A percentile compares a stretch with the other conserved stretches of the same genome.
phyloP scores from a whole-genome alignment of 2,329 filamentous ascomycete species.

The Stemphylium lycopersici region DNA sequence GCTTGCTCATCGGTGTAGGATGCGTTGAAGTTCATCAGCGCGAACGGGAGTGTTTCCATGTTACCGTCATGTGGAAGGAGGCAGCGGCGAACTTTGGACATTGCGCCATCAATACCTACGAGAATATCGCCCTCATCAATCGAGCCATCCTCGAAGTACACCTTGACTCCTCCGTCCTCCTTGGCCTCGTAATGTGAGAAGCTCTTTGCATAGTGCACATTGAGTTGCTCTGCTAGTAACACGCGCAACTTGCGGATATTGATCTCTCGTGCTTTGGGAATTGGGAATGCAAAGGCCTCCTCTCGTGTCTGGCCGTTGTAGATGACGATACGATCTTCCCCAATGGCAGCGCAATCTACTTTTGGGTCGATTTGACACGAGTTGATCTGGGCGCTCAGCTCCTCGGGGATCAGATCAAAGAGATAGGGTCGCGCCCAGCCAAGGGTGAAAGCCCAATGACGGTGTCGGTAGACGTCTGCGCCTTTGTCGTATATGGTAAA shows the following conservation, averaged over 20 bases:
- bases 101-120: constrained; percentile 38
- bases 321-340: constrained; percentile 40
- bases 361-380: constrained; percentile 43
- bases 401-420: constrained; percentile 38
- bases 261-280: constrained; percentile 42
- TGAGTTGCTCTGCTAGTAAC: constrained; percentile 43
- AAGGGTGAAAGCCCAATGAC: constrained; percentile 49
- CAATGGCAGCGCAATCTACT: constrained; percentile 33
- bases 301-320: constrained; percentile 46
- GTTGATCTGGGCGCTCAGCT: constrained; percentile 32
- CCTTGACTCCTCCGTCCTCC: constrained; percentile 32
- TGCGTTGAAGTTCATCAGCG: constrained; percentile 40
- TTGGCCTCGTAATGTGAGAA: constrained; percentile 25
- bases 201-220: constrained; percentile 39
- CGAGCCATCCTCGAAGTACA: constrained; percentile 34
- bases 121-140: constrained; percentile 28
- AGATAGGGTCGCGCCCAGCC: constrained; percentile 45
- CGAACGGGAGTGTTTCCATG: constrained; percentile 35
- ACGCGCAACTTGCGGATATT: constrained; percentile 48
- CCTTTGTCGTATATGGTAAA: constrained; percentile 40
- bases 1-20: constrained; percentile 35
- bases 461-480: constrained; percentile 32
- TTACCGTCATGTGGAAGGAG: constrained; percentile 25
- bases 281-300: constrained; percentile 43
- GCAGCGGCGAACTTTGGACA: constrained; percentile 34